Conservation (phyloP, 2,329 filamentous ascomycete species). For the Polychaeton citri region DNA sequence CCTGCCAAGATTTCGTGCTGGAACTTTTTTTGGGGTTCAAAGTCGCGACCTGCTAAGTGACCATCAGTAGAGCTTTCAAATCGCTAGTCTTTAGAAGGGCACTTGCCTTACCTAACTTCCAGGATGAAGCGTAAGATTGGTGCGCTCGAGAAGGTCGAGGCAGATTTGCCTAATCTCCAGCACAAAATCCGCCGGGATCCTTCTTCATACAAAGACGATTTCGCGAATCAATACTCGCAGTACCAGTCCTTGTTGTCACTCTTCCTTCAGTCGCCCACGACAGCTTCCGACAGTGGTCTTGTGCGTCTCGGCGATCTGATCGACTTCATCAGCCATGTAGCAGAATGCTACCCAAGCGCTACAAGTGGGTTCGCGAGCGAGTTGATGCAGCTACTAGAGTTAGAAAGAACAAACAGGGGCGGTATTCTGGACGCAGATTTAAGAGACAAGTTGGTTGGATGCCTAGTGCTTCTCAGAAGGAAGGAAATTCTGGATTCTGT, state of each 20-base stretch:
- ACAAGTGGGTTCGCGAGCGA: constrained; percentile 67
- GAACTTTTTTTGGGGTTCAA: background rate
- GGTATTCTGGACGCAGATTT: constrained; percentile 68
- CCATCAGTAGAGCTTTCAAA: too few species aligned
- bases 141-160: constrained; percentile 89
- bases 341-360: constrained; percentile 80
- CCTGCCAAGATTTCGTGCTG: background rate
- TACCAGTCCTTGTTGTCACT: constrained; percentile 87
- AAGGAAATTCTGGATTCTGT: constrained; percentile 87
- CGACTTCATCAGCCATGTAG: constrained; percentile 84
- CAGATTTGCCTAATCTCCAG: constrained; percentile 77
- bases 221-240: constrained; percentile 74
- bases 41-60: too few species aligned
- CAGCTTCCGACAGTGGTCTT: constrained; percentile 62
- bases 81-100: too few species aligned
- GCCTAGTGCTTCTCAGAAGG: constrained; percentile 70
- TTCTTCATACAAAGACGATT: constrained; percentile 81
- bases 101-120: background rate
- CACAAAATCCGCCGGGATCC: constrained; percentile 86
- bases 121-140: constrained; percentile 85
- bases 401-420: constrained; percentile 48
- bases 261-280: constrained; percentile 71
- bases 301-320: constrained; percentile 82
- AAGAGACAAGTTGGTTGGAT: constrained; percentile 87
- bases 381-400: constrained; percentile 63